A percentile compares a stretch with the other conserved stretches of the same genome.
phyloP scores from a whole-genome alignment of 2,329 filamentous ascomycete species.

The Diplodia seriata region DNA sequence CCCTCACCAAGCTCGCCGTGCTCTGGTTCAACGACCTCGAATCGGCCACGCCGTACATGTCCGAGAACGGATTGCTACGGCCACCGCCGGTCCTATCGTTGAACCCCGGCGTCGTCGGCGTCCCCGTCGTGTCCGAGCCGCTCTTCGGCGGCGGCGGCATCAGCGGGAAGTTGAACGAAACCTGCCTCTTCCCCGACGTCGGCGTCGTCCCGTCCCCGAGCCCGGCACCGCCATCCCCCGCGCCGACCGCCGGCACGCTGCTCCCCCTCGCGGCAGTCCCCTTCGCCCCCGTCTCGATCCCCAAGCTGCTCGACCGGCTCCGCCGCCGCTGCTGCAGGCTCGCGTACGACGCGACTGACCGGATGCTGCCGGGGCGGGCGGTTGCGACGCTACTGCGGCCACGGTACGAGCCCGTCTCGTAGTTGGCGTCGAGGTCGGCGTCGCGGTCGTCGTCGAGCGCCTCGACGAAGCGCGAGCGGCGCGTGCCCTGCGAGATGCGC shows the following conservation, averaged over 20 bases:
- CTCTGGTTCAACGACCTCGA: constrained; percentile 5
- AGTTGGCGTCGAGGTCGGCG: constrained; percentile 6
- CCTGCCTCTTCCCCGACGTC: constrained; percentile 5
- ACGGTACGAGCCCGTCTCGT: constrained; percentile 5
- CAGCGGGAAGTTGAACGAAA: constrained; percentile 20
- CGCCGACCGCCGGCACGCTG: neutral
- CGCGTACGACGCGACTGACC: neutral
- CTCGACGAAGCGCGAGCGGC: constrained; percentile 30
- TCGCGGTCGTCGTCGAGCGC: constrained; percentile 13
- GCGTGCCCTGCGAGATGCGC: constrained; percentile 16
- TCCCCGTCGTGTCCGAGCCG: constrained; percentile 12
- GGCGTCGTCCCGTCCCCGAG: neutral
- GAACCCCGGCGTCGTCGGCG: constrained; percentile 9
- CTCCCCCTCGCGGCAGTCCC: neutral
- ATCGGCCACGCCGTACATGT: constrained; percentile 6
- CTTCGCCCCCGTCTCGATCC: constrained; percentile 2
- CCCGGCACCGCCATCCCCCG: neutral
- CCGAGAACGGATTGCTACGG: constrained; percentile 2
- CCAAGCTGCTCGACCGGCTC: constrained; percentile 13
- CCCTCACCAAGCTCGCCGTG: constrained; percentile 13
- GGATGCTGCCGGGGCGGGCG: neutral
- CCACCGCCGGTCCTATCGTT: constrained; percentile 1
- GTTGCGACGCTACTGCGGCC: constrained; percentile 5
- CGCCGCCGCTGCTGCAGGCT: constrained; percentile 16
- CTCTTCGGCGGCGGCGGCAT: constrained; percentile 1